Conservation (phyloP, 2,329 filamentous ascomycete species). For the Clonostachys byssicola region DNA sequence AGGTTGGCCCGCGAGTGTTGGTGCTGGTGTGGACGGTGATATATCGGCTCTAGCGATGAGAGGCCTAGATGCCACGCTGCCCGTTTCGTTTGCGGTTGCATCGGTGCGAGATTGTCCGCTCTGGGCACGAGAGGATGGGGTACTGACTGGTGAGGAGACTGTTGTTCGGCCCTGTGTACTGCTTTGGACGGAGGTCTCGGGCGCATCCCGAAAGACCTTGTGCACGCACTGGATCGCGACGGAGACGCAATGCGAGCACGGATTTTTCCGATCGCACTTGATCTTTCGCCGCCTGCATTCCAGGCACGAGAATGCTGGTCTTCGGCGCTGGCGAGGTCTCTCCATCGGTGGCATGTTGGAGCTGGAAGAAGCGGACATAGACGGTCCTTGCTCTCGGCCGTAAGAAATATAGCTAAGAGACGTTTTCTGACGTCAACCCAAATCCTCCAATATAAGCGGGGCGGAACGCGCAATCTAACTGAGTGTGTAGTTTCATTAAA, state of each 20-base stretch:
- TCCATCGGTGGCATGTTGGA: not conserved
- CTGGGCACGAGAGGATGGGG: not conserved
- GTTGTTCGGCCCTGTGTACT: not conserved
- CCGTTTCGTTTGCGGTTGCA: not conserved
- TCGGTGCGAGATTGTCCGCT: not conserved
- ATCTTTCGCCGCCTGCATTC: conserved; percentile 39
- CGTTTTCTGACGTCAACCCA: no score
- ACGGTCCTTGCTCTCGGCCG: no score
- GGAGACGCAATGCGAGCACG: conserved; percentile 29
- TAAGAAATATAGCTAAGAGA: no score
- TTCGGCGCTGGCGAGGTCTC: conserved; percentile 1
- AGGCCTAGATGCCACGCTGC: no score
- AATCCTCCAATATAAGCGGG: no score
- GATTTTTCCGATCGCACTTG: conserved; percentile 35
- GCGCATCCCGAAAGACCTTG: conserved; percentile 2
- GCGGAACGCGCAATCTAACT: no score
- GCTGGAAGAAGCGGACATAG: not conserved
- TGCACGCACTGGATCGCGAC: conserved; percentile 23
- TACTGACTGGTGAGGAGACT: not conserved
- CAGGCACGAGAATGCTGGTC: conserved; percentile 23
- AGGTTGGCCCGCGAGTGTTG: no score
- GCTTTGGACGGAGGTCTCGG: not conserved
- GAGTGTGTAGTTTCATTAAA: no score
- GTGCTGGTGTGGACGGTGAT: no score
- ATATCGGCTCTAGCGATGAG: no score